Base-by-base conservation (phyloP, 768 basidiomycete species). In the Hericium erinaceus region DNA sequence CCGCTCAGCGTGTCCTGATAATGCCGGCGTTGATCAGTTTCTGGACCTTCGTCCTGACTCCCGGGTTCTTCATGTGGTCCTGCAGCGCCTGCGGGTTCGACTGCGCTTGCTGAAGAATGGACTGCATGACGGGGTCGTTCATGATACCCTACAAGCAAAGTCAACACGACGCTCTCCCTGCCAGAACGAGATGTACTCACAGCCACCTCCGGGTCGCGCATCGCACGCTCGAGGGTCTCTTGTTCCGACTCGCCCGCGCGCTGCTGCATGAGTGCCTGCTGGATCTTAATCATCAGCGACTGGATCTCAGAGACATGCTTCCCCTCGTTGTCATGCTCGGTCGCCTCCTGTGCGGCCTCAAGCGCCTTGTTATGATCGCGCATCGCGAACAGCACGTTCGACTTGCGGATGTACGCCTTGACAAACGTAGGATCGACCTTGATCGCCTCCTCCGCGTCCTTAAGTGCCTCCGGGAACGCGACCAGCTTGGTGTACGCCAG, bases 171-270 rank as follows among this genome's bases (percentile, higher is more conserved):
- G 33, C 28, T 37, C 16, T 24, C 7, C 0, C 3, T 26, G 6
- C 7, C 16, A 22, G 18, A 26, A 24, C 20, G 12, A 38, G n/a
- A 28, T 33, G 33, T 12, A 79, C 89, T 64, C 74, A 92, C 89
- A 63, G 88, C 90, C 55, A 98, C 80, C 73, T 97, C 97, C 12
- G 97, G 97, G 76, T 99, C 97, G 55, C 92, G 81, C 95, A 98
- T 97, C 8, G 95, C 97, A 53, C 95, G 81, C 65, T 88, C 81
- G 61, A 97, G 75, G 18, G 94, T 92, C 76, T 99, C 82, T 68
- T 98, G 94, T 67, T 98, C 93, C 8, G 84, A 83, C 74, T 99
- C 95, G 46, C 78, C 83, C 18, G 84, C 80, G 15, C 93, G 83
- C 69, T 97, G 84, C 52, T 76, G 76, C 69, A 83, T 87, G 57